phyloP scores from a whole-genome alignment of 1,284 basidiomycete genomes.

The Lentinula novae-zelandiae region DNA sequence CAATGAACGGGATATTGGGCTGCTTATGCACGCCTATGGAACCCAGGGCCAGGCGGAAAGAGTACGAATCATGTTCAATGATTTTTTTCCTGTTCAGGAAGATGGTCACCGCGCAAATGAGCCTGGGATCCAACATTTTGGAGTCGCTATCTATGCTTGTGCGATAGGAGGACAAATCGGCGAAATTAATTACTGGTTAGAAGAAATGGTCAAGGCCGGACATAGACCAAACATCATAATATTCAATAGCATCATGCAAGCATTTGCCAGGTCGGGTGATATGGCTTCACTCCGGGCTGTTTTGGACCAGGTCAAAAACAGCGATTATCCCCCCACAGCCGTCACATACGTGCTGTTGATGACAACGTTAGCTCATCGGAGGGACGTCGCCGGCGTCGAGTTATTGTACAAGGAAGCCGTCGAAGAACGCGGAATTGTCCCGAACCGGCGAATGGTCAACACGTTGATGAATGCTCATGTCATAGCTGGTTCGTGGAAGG shows the following conservation, averaged over 20 bases:
- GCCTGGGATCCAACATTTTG: conserved; percentile 50
- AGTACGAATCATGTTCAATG: conserved; percentile 49
- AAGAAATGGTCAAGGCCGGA: conserved; percentile 46
- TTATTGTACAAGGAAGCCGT: conserved; percentile 64
- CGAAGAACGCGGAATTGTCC: conserved; percentile 50
- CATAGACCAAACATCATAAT: conserved; percentile 50
- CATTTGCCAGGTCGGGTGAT: conserved; percentile 58
- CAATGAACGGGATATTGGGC: conserved; percentile 30
- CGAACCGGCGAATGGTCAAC: conserved; percentile 63
- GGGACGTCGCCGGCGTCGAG: conserved; percentile 69
- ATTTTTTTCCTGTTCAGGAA: conserved; percentile 41
- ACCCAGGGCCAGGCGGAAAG: conserved; percentile 36
- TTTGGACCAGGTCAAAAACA: conserved; percentile 61
- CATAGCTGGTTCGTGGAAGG: conserved; percentile 76
- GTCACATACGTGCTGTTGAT: conserved; percentile 73
- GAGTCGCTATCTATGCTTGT: conserved; percentile 54
- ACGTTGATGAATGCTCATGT: conserved; percentile 84
- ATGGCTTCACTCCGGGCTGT: conserved; percentile 51
- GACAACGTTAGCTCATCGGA: conserved; percentile 59
- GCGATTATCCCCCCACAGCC: conserved; percentile 44
- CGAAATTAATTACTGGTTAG: conserved; percentile 56
- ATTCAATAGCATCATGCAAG: conserved; percentile 61
- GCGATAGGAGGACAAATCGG: conserved; percentile 46
- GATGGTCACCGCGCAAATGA: conserved; percentile 26
- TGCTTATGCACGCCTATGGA: conserved; percentile 55